Evolutionary conservation across 129 eudicot genomes (phyloP).

Genomic region (Chrysanthemum seticuspe): DNA sequence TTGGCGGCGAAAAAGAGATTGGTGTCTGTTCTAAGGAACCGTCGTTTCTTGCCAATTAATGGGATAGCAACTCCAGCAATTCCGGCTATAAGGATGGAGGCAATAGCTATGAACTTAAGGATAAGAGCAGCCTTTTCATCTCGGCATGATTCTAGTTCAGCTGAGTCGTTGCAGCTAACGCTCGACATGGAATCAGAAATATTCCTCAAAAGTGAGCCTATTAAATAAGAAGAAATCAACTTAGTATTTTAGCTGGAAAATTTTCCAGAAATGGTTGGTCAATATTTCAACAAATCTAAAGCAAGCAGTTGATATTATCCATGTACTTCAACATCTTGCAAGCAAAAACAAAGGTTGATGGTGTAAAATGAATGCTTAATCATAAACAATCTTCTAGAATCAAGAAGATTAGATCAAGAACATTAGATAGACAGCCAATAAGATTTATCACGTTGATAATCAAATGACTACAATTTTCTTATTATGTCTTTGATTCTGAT

Average conservation of each 20-base stretch:
- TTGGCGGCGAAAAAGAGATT: slow-evolving; percentile 74
- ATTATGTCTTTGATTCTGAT: background rate
- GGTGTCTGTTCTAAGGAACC: slow-evolving; percentile 68
- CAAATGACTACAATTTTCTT: background rate
- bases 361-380: background rate
- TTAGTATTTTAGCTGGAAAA: background rate
- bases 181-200: slow-evolving; percentile 60
- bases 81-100: slow-evolving; percentile 61
- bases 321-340: background rate
- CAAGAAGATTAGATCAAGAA: background rate
- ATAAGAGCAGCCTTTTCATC: slow-evolving; percentile 55
- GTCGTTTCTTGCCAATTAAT: slow-evolving; percentile 62
- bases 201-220: slow-evolving; percentile 47
- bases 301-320: background rate
- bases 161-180: slow-evolving; percentile 39
- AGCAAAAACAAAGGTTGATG: background rate
- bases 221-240: slow-evolving; percentile 30
- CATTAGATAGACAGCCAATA: slow-evolving; percentile 1
- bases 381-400: background rate
- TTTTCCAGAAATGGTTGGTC: background rate
- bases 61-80: slow-evolving; percentile 74
- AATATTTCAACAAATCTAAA: background rate
- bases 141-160: slow-evolving; percentile 51
- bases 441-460: background rate
- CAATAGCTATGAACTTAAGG: slow-evolving; percentile 65